Conservation (phyloP, 768 basidiomycete genomes). For the Wakefieldia striispora region DNA sequence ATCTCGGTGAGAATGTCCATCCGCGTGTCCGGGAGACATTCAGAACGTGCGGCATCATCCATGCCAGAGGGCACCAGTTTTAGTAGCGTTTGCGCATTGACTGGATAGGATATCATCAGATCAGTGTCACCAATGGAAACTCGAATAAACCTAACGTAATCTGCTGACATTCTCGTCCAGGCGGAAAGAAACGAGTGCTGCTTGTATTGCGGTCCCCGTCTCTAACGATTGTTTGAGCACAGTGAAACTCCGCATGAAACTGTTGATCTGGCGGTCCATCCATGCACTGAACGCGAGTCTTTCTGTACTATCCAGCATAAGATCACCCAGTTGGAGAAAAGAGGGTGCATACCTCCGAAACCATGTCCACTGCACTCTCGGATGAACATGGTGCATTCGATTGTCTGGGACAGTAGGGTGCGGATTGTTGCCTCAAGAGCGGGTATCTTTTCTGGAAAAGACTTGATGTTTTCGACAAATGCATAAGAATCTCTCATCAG, state of each 20-base stretch:
- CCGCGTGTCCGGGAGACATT: conserved; percentile 33
- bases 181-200: conserved; percentile 28
- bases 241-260: conserved; percentile 22
- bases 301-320: conserved; percentile 14
- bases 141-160: conserved; percentile 20
- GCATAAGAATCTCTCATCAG: conserved; percentile 33
- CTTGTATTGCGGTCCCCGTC: conserved; percentile 24
- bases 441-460: conserved; percentile 27
- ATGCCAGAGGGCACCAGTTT: conserved; percentile 31
- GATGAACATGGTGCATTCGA: conserved; percentile 37
- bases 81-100: conserved; percentile 17
- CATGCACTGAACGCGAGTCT: conserved; percentile 14
- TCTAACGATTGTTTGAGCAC: conserved; percentile 27
- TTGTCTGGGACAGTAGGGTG: conserved; percentile 30
- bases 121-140: neutral
- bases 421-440: conserved; percentile 27
- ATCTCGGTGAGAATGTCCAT: conserved; percentile 28
- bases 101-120: conserved; percentile 9
- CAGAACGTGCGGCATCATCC: conserved; percentile 23
- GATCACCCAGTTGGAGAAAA: neutral
- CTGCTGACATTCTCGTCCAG: conserved; percentile 26
- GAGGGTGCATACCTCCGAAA: conserved; percentile 28
- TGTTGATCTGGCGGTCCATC: conserved; percentile 19
- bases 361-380: conserved; percentile 36
- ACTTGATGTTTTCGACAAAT: conserved; percentile 31